Evolutionary conservation across 2,329 filamentous ascomycete genomes (phyloP).

Genomic region (Cercospora canescens): DNA sequence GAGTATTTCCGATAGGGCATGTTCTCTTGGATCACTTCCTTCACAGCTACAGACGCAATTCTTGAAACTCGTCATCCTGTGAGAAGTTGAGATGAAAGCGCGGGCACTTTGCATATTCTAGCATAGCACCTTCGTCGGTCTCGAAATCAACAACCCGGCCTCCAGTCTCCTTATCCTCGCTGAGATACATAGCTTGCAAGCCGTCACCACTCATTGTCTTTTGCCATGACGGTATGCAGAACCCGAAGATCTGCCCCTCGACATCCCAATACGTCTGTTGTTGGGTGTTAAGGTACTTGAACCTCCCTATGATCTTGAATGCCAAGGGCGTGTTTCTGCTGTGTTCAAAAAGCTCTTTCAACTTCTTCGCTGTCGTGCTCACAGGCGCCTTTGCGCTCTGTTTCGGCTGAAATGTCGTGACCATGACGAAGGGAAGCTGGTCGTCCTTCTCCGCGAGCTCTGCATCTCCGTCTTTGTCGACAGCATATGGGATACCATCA

Average conservation of each 20-base stretch:
- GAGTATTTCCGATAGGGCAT: background rate
- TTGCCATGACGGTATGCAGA: slow-evolving; percentile 42
- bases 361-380: slow-evolving; percentile 26
- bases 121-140: slow-evolving; percentile 34
- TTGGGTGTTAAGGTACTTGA: slow-evolving; percentile 37
- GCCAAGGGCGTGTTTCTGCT: slow-evolving; percentile 43
- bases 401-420: slow-evolving; percentile 42
- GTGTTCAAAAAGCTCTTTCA: slow-evolving; percentile 31
- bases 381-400: slow-evolving; percentile 33
- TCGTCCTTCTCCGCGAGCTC: slow-evolving; percentile 36
- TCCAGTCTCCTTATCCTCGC: slow-evolving; percentile 36
- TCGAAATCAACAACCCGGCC: slow-evolving; percentile 42
- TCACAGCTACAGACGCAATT: slow-evolving; percentile 26
- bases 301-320: slow-evolving; percentile 40
- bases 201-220: slow-evolving; percentile 42
- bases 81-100: slow-evolving; percentile 47
- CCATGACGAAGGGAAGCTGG: slow-evolving; percentile 43
- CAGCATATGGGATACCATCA: slow-evolving; percentile 37
- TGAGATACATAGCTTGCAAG: slow-evolving; percentile 41
- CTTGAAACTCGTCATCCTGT: slow-evolving; percentile 43
- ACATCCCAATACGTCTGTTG: slow-evolving; percentile 35
- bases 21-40: background rate
- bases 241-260: slow-evolving; percentile 44
- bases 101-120: slow-evolving; percentile 44
- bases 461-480: slow-evolving; percentile 36